phyloP scores from a whole-genome alignment of 345 rosid genomes.

The Eucalyptus cloeziana region DNA sequence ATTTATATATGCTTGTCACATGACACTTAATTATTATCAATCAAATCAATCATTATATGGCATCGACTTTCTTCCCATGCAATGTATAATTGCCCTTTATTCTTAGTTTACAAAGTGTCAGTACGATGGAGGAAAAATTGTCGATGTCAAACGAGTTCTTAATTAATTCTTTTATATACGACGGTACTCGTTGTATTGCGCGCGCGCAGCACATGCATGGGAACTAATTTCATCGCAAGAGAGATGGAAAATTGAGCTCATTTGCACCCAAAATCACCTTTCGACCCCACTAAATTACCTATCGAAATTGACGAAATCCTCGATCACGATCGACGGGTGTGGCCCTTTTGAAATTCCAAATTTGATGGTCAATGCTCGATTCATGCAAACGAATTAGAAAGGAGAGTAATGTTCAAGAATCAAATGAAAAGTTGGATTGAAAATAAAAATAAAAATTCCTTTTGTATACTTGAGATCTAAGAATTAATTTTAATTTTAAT shows the following conservation, averaged over 20 bases:
- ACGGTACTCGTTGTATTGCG: neutral
- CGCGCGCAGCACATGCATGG: neutral
- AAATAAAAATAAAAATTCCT: neutral
- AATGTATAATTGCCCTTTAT: too few species aligned
- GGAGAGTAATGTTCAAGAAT: neutral
- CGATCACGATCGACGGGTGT: rapidly evolving
- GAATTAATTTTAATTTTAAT: neutral
- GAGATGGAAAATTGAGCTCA: neutral
- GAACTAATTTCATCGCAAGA: neutral
- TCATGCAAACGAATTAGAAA: neutral
- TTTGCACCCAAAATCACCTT: neutral
- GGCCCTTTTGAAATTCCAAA: neutral
- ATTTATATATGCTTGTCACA: rapidly evolving
- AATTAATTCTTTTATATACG: neutral
- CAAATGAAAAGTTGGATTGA: neutral
- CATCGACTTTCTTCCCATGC: too few species aligned
- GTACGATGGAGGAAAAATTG: too few species aligned
- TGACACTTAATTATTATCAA: neutral
- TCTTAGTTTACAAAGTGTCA: too few species aligned
- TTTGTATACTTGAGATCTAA: neutral
- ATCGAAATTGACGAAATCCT: rapidly evolving
- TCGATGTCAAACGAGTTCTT: neutral
- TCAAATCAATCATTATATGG: neutral
- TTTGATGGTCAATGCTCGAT: neutral
- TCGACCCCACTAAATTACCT: neutral